Base-by-base conservation (phyloP, 139 green algal genomes). In the Coelastrella sp. region DNA sequence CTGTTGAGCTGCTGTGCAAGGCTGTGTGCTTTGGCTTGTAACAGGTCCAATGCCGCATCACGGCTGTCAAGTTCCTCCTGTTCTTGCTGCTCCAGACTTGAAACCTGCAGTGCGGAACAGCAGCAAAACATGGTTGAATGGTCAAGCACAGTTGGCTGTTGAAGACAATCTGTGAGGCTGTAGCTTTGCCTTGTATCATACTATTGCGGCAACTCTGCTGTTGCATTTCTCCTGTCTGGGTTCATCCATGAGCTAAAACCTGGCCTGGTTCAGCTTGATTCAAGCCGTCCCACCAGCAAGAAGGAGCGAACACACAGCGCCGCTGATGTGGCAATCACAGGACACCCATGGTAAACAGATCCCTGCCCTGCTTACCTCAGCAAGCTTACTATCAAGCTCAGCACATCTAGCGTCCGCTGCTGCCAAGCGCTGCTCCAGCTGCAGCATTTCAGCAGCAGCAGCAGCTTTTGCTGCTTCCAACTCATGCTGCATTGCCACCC, bases 21-120 rank as follows among this genome's bases (percentile, higher is more conserved):
- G 20, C 59, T 54, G 7, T 86, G 80, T 6, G 80, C 61, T 23
- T 86, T 86, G 22, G 80, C 61, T 65, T 86, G 80, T 47, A 86
- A 61, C 8, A 86, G 60, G 17, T 85, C 79, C 5, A 85, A 58
- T 5, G 79, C 14, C 5, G 64, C 79, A 68, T 85, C 79, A 19
- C 79, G 47, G 58, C 79, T 85, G 58, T 85, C 79, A 19, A 85
- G 79, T 19, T 73, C 79, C 20, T 85, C 19, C 17, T 32, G 22
- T 19, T 85, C 79, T 68, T 73, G 58, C 58, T 57, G 58, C 58
- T 85, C 79, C 59, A 85, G 58, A 4, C 16, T 17, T 3, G 17
- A 56, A 8, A 85, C 79, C 79, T 85, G 59, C 61, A 71, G 61
- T 10, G 61, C 10, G 61, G 10, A 71, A 71, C 32, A 47, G 32